These are phyloP conservation scores for Ustilago crameri DNA, from an alignment of 1,284 basidiomycete species.

Conservation along the genomic window DNA sequence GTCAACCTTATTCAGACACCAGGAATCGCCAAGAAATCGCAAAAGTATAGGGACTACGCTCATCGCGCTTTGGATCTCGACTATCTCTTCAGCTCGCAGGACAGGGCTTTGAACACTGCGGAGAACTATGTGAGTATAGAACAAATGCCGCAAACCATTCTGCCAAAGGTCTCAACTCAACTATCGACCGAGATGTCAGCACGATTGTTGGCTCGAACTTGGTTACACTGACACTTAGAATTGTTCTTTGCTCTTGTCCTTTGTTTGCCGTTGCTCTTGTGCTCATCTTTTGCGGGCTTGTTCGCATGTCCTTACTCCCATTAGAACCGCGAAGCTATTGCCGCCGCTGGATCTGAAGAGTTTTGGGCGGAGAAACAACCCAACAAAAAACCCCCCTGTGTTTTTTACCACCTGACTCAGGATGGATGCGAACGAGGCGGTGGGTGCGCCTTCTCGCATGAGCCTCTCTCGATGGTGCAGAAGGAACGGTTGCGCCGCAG, in stretches of 20 bases:
- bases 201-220: neutral
- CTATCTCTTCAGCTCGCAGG: constrained; percentile 31
- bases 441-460: constrained; percentile 30
- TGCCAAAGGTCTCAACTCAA: neutral
- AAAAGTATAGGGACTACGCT: constrained; percentile 16
- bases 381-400: constrained; percentile 9
- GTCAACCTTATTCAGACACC: constrained; percentile 45
- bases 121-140: constrained; percentile 19
- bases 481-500: constrained; percentile 9
- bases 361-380: neutral
- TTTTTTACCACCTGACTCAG: constrained; percentile 28
- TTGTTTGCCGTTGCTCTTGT: too few relatives aligned
- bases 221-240: neutral
- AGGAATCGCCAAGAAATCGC: constrained; percentile 27
- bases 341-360: constrained; percentile 2
- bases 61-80: constrained; percentile 40
- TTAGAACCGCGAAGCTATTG: neutral
- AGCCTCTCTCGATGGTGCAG: constrained; percentile 6
- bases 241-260: neutral
- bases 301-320: too few relatives aligned
- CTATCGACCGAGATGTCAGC: neutral
- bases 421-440: constrained; percentile 4
- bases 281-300: constrained; percentile 2
- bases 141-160: neutral
- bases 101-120: neutral